Evolutionary conservation across 2,329 filamentous ascomycete species (phyloP).

Genomic region (Sporothrix pallida): DNA sequence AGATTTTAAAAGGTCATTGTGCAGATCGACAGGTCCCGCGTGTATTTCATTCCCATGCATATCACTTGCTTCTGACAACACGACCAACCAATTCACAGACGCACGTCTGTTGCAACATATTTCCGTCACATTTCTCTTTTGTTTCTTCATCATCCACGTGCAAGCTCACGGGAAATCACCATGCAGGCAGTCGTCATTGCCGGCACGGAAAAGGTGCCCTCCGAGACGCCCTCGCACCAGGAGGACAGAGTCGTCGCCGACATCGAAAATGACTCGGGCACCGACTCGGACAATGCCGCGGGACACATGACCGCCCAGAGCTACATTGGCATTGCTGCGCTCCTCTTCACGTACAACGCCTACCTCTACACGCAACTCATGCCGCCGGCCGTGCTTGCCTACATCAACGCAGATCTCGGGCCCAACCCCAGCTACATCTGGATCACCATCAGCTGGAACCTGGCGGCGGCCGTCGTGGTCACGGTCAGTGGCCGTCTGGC

Average conservation of each 20-base stretch:
- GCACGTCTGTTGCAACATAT: not conserved
- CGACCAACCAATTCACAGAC: not conserved
- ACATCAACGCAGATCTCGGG: conserved; percentile 32
- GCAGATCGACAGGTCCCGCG: not conserved
- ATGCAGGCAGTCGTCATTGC: not conserved
- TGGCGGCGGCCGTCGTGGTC: conserved; percentile 30
- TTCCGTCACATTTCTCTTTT: not conserved
- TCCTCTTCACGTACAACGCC: conserved; percentile 35
- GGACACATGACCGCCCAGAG: not conserved
- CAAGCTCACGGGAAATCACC: not conserved
- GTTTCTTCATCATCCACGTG: too few species aligned
- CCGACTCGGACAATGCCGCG: not conserved
- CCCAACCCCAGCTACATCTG: conserved; percentile 32
- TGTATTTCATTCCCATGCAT: not conserved
- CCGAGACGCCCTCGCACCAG: not conserved
- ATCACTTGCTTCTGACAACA: not conserved
- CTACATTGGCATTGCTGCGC: conserved; percentile 8
- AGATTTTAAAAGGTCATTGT: not conserved
- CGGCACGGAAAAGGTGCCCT: not conserved
- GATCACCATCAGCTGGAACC: conserved; percentile 33
- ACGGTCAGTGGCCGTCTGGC: conserved; percentile 43
- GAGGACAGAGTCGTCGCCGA: not conserved
- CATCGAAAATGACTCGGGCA: not conserved
- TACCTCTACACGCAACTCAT: conserved; percentile 31
- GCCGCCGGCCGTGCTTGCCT: conserved; percentile 28